Conservation (phyloP, 1,284 basidiomycete genomes). For the Puccinia horiana region DNA sequence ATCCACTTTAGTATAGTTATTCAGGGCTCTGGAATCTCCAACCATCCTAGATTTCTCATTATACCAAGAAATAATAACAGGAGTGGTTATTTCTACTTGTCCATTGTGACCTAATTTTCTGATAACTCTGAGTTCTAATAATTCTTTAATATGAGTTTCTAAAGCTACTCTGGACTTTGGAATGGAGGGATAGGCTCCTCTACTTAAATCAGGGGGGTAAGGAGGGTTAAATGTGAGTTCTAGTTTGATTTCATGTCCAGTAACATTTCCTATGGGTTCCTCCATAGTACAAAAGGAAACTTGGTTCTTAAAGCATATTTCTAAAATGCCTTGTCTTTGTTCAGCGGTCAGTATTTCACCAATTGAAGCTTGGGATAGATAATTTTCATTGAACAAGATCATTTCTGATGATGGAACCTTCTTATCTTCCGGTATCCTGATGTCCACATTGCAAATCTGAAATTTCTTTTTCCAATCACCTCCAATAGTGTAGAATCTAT, state of each 20-base stretch:
- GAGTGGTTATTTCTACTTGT: background rate
- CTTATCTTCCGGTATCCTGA: background rate
- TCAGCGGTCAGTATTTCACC: background rate
- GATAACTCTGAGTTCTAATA: background rate
- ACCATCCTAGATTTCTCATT: constrained; percentile 22
- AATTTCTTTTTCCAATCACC: constrained; percentile 33
- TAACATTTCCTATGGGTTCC: constrained; percentile 2
- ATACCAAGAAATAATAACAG: constrained; percentile 10
- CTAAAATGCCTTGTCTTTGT: background rate
- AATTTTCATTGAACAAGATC: background rate
- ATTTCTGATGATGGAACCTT: no score
- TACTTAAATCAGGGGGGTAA: background rate
- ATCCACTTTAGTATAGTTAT: background rate
- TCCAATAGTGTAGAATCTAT: constrained; percentile 19
- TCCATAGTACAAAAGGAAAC: constrained; percentile 6
- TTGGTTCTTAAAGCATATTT: background rate
- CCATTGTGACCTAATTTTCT: background rate
- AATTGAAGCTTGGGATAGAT: background rate
- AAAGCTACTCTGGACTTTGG: constrained; percentile 7
- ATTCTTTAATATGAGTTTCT: constrained; percentile 9
- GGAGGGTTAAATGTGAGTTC: background rate
- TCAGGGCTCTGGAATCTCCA: constrained; percentile 4
- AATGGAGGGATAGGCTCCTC: constrained; percentile 1
- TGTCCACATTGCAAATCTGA: background rate
- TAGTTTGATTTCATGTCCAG: background rate